phyloP scores from a whole-genome alignment of 2,329 filamentous ascomycete species.

The Aspergillus sp. region DNA sequence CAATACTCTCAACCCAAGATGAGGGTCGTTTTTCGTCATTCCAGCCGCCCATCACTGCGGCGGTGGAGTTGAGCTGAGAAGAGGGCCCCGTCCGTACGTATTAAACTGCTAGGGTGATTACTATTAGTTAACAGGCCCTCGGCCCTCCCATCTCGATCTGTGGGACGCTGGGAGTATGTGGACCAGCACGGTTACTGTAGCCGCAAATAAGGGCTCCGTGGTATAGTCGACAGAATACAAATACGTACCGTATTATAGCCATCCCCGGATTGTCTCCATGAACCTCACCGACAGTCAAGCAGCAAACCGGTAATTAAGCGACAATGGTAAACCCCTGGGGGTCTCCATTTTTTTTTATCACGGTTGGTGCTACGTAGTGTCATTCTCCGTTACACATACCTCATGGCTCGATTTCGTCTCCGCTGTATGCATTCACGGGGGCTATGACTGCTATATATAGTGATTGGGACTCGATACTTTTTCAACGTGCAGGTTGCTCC shows the following conservation, averaged over 20 bases:
- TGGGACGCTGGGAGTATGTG: conserved; percentile 12
- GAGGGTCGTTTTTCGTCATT: conserved; percentile 30
- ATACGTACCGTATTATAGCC: too few relatives aligned
- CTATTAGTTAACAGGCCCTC: background rate
- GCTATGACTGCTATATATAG: conserved; percentile 4
- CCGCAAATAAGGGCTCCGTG: conserved; percentile 7
- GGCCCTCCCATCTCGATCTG: conserved; percentile 3
- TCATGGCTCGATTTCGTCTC: background rate
- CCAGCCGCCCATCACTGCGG: conserved; percentile 15
- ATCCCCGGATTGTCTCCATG: background rate
- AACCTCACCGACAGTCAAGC: background rate
- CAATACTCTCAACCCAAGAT: background rate
- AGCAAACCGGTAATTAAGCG: background rate
- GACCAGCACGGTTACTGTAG: conserved; percentile 12
- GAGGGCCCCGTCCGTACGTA: conserved; percentile 1
- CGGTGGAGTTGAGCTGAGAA: conserved; percentile 28
- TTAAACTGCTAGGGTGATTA: background rate
- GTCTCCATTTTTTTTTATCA: background rate
- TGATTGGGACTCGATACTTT: background rate
- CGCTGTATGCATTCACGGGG: background rate
- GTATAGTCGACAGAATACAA: background rate
- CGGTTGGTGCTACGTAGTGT: background rate
- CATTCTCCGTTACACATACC: conserved; percentile 2
- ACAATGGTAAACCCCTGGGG: background rate
- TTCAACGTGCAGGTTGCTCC: background rate